Evolutionary conservation across 805 yeast genomes (phyloP).

Genomic region (Suhomyces vadensis): DNA sequence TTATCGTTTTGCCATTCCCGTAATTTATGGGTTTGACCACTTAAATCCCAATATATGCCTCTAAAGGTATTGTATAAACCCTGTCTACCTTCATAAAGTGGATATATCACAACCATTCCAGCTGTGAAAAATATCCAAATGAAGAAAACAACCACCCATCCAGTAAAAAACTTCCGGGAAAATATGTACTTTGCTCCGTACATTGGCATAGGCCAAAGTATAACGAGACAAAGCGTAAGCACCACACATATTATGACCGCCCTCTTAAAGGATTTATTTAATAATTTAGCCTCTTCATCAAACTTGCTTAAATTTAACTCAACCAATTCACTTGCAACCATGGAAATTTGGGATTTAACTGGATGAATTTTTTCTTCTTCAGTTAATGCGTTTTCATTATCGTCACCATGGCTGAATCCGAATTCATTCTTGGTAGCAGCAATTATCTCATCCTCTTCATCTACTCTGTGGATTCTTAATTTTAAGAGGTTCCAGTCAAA

Average conservation of each 20-base stretch:
- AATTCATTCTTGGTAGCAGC: slow-evolving; percentile 33
- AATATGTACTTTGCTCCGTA: slow-evolving; percentile 78
- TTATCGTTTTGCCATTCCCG: slow-evolving; percentile 72
- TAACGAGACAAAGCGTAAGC: slow-evolving; percentile 62
- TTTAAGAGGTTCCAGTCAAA: slow-evolving; percentile 72
- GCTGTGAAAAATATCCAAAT: slow-evolving; percentile 78
- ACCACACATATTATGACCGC: slow-evolving; percentile 63
- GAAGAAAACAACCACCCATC: slow-evolving; percentile 82
- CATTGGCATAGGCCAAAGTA: slow-evolving; percentile 95
- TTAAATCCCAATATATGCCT: slow-evolving; percentile 83
- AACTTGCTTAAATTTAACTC: slow-evolving; percentile 22
- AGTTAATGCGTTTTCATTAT: slow-evolving; percentile 4
- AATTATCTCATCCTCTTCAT: slow-evolving; percentile 65
- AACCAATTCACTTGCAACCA: slow-evolving; percentile 41
- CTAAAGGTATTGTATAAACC: slow-evolving; percentile 64
- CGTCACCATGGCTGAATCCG: slow-evolving; percentile 14
- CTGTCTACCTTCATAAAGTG: slow-evolving; percentile 71
- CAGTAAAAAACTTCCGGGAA: slow-evolving; percentile 75
- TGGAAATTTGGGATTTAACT: slow-evolving; percentile 39
- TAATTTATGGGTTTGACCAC: slow-evolving; percentile 74
- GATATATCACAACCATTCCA: slow-evolving; percentile 63
- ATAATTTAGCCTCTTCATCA: slow-evolving; percentile 52
- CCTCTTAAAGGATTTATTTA: slow-evolving; percentile 57
- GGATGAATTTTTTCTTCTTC: slow-evolving; percentile 31
- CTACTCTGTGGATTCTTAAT: slow-evolving; percentile 57